These are phyloP conservation scores for Talaromyces rugulosus DNA, from an alignment of 2,329 filamentous ascomycete species.

Conservation along the genomic window DNA sequence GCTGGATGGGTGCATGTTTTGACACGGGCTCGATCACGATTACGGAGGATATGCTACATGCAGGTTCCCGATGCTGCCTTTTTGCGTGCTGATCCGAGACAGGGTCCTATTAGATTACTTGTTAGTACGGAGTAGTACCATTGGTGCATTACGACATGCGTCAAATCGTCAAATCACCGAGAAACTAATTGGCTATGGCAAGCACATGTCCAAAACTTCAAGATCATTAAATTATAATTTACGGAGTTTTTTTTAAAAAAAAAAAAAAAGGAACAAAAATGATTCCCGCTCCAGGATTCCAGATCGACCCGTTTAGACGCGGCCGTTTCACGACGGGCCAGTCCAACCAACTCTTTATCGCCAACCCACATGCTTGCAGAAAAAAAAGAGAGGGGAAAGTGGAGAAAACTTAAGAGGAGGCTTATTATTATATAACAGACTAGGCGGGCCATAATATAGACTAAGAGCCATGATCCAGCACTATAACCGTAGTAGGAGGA, in stretches of 20 bases:
- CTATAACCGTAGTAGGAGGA: not conserved
- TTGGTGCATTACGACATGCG: not conserved
- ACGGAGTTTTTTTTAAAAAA: not conserved
- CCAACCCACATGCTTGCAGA: conserved; percentile 10
- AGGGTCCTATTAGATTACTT: not conserved
- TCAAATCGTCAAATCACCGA: too few relatives aligned
- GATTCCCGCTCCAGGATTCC: not conserved
- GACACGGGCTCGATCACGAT: not conserved
- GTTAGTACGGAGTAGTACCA: not conserved
- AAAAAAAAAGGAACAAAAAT: not conserved
- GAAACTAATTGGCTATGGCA: not conserved
- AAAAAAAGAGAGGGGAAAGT: conserved; percentile 2
- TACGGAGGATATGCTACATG: not conserved
- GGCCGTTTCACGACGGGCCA: conserved; percentile 1
- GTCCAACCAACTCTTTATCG: not conserved
- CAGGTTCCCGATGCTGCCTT: not conserved
- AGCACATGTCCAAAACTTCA: not conserved
- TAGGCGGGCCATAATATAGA: not conserved
- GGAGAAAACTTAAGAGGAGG: not conserved
- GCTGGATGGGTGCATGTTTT: not conserved
- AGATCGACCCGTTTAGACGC: conserved; percentile 2
- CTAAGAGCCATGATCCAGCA: not conserved
- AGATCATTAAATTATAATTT: not conserved
- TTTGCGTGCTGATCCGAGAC: not conserved
- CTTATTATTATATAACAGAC: not conserved